phyloP scores from a whole-genome alignment of 768 basidiomycete species.

The Podaxis sp. region DNA sequence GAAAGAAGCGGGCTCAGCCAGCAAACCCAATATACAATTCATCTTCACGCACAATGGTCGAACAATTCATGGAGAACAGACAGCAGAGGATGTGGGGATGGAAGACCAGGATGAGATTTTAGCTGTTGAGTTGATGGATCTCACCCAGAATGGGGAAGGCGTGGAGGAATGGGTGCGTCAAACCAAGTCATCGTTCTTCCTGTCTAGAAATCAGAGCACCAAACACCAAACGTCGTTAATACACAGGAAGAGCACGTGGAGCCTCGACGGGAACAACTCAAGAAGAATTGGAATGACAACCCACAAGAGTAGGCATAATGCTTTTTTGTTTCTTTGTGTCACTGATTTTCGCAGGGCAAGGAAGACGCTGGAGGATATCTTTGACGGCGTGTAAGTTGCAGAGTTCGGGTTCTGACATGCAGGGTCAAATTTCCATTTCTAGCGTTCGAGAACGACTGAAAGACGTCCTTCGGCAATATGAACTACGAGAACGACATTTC shows the following conservation, averaged over 20 bases:
- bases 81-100: slow-evolving; percentile 83
- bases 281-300: slow-evolving; percentile 79
- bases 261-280: slow-evolving; percentile 62
- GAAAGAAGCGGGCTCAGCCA: slow-evolving; percentile 47
- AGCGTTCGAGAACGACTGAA: slow-evolving; percentile 86
- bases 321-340: not conserved
- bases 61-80: slow-evolving; percentile 74
- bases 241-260: slow-evolving; percentile 61
- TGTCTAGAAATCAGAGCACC: not conserved
- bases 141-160: slow-evolving; percentile 63
- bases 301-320: slow-evolving; percentile 58
- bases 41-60: slow-evolving; percentile 83
- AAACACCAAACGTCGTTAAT: slow-evolving; percentile 6
- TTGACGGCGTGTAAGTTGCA: slow-evolving; percentile 72
- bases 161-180: slow-evolving; percentile 59
- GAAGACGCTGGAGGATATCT: slow-evolving; percentile 75
- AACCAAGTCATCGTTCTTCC: not conserved
- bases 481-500: slow-evolving; percentile 87
- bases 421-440: slow-evolving; percentile 3
- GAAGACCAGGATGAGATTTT: slow-evolving; percentile 87
- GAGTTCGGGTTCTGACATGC: not conserved
- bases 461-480: slow-evolving; percentile 82
- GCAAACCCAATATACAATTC: slow-evolving; percentile 62
- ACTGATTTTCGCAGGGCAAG: slow-evolving; percentile 46
- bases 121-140: slow-evolving; percentile 87